Base-by-base conservation (phyloP, 1,284 basidiomycete genomes). In the Naganishia liquefaciens region DNA sequence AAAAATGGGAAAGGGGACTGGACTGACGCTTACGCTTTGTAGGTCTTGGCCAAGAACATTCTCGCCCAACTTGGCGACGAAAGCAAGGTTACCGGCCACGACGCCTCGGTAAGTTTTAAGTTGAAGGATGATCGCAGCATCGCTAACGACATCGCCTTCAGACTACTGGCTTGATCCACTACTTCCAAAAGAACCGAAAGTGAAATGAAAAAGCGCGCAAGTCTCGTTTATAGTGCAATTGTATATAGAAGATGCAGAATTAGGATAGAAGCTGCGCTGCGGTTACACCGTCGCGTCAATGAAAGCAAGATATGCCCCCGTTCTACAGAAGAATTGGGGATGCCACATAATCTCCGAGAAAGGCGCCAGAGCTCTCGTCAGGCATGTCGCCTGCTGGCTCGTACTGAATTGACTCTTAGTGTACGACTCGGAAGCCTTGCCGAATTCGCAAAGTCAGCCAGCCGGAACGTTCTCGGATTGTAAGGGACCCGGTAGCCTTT, bases 81-180 rank as follows among this genome's bases (percentile, higher is more conserved):
- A n/a, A 86, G 83, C 62, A 88, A 94, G 73, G 93, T 97, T 67
- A 85, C 83, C 66, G 90, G 90, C 9, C 96, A 98, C 75, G 96
- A 99, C 77, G 88, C 87, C 71, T 95, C 91, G 71, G 90, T 93
- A 72, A 70, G 89, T 83, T 17, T n/a, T 23, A 37, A 10, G 33
- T 9, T 10, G 33, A 7, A 13, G 33, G 33, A 37, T 10, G 33
- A 13, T 37, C 58, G 33, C 4, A 13, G 13, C 33, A 37, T 37
- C 33, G 10, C 28, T 53, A 15, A 58, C 42, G 21, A 28, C 21
- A 13, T 21, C 33, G 62, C 63, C 66, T 68, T 60, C 61, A 92
- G 89, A 96, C 93, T 2, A 91, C 91, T 7, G 91, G 93, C 46
- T 83, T 96, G 68, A 94, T 97, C 77, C 89, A 95, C 81, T 93